A percentile compares a stretch with the other conserved stretches of the same genome.
Conservation (phyloP, 2,329 filamentous ascomycete species). For the Aspergillus flavus region DNA sequence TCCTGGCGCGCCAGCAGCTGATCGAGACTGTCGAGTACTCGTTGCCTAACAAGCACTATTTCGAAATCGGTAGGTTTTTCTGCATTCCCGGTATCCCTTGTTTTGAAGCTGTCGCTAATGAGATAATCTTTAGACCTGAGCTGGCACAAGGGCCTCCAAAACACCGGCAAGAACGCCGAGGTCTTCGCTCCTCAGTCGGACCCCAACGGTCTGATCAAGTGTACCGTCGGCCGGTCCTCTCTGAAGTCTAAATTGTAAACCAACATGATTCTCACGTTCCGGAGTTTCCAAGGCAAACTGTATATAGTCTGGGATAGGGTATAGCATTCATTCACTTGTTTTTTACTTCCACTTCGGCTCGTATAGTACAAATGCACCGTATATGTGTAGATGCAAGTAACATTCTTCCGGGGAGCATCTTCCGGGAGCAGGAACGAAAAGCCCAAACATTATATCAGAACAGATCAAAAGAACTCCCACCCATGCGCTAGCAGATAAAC, state of each 20-base stretch:
- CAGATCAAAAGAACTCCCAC: conserved; percentile 38
- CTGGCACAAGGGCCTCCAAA: conserved; percentile 95
- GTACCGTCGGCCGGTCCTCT: conserved; percentile 64
- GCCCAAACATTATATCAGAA: conserved; percentile 6
- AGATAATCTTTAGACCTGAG: conserved; percentile 68
- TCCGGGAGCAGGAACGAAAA: not conserved
- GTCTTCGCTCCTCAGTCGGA: conserved; percentile 92
- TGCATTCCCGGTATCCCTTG: not conserved
- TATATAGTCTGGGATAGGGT: conserved; percentile 22
- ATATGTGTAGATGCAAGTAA: conserved; percentile 9
- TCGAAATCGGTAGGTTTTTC: conserved; percentile 71
- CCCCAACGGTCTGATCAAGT: conserved; percentile 94
- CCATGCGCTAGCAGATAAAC: conserved; percentile 44
- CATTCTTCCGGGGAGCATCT: not conserved
- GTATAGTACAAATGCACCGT: conserved; percentile 16
- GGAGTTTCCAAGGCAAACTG: conserved; percentile 22
- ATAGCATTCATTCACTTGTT: conserved; percentile 22
- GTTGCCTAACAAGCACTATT: conserved; percentile 98
- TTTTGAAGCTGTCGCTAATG: conserved; percentile 5
- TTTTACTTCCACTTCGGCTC: conserved; percentile 7
- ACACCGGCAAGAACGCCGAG: conserved; percentile 92
- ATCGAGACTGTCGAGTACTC: conserved; percentile 76
- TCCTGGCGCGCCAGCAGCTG: conserved; percentile 73
- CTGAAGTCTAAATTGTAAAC: conserved; percentile 38
- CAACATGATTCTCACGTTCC: conserved; percentile 8